Evolutionary conservation across 2,329 filamentous ascomycete genomes (phyloP), one percentile per base, ranked within the genome.

Genomic region (Aschersonia sp.): DNA sequence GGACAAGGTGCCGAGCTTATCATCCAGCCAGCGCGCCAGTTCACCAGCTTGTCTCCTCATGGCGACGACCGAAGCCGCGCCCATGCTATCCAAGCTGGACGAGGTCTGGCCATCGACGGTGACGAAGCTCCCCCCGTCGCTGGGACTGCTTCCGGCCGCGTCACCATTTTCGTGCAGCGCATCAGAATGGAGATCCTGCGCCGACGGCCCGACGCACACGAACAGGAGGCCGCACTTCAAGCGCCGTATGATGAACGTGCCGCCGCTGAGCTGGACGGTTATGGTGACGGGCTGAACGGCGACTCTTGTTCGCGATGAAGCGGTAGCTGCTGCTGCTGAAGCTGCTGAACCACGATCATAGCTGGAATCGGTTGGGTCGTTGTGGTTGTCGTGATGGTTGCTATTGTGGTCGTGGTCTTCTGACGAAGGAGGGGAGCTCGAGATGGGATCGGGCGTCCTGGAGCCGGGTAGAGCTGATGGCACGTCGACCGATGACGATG

Each of bases 201-300:
- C 55, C 4, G 67, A 57, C 1, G 73, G 68, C 0, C 77, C 77
- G 41, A 81, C 70, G 54, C 74, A 79, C 44, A 81, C 73, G 52
- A 83, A 78, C 39, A 83, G 65, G 43, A 83, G 67, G 14, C 76
- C 76, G 59, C 77, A 81, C 41, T 65, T 67, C 32, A 83, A 64
- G 2, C 67, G 66, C 9, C 76, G 68, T 48, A 83, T 75, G 22
- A 81, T 71, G 53, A 83, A 70, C 32, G 80, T 72, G 32, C 73
- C 71, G 45, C 69, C 75, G 32, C 69, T 67, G 45, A 83, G 71
- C 61, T 82, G 76, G 32, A 81, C 69, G 1, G 75, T 79, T 37
- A 79, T 70, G 41, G 70, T 68, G 49, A 62, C 58, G 30, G 66
- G 66, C 45, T 47, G 42, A 30, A 11, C 51, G 40, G 43, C 12